These are phyloP conservation scores for Theileria annulata DNA, from an alignment of 169 alveolate species.

Conservation along the genomic window DNA sequence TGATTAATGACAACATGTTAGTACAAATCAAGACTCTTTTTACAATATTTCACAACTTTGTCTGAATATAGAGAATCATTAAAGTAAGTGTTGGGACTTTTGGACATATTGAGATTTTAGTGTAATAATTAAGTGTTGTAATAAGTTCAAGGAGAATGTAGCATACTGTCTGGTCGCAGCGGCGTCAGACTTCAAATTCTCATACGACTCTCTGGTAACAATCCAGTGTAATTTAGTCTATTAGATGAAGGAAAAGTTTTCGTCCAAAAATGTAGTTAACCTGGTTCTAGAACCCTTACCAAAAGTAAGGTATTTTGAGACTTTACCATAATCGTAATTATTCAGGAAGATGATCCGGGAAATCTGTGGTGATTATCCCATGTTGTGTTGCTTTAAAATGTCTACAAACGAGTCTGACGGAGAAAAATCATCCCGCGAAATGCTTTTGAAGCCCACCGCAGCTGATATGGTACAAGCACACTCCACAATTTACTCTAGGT, in stretches of 20 bases:
- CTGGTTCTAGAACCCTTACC: constrained; percentile 2
- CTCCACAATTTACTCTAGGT: not conserved
- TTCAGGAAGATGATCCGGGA: constrained; percentile 18
- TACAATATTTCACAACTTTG: constrained; percentile 1
- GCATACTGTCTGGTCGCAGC: constrained; percentile 42
- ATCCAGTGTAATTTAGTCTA: not conserved
- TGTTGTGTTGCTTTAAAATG: constrained; percentile 41
- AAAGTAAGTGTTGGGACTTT: constrained; percentile 9
- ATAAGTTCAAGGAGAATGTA: not conserved
- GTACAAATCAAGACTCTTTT: constrained; percentile 30
- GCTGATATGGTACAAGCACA: constrained; percentile 23
- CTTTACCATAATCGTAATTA: too few species aligned
- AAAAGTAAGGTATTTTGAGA: constrained; percentile 19
- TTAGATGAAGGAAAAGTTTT: constrained; percentile 30
- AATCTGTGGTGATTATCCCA: constrained; percentile 4
- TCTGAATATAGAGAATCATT: constrained; percentile 7
- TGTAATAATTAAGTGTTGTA: not conserved
- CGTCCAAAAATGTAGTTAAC: constrained; percentile 11
- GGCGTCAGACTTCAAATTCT: constrained; percentile 26
- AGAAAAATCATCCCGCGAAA: not conserved
- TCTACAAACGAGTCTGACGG: constrained; percentile 15
- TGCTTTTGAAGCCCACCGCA: constrained; percentile 26
- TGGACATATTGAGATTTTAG: not conserved
- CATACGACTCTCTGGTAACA: constrained; percentile 25
- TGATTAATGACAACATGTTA: not conserved